Evolutionary conservation across 2,329 filamentous ascomycete genomes (phyloP), one percentile per base, ranked within the genome.

Genomic region (Phaeophleospora eucalypticola): DNA sequence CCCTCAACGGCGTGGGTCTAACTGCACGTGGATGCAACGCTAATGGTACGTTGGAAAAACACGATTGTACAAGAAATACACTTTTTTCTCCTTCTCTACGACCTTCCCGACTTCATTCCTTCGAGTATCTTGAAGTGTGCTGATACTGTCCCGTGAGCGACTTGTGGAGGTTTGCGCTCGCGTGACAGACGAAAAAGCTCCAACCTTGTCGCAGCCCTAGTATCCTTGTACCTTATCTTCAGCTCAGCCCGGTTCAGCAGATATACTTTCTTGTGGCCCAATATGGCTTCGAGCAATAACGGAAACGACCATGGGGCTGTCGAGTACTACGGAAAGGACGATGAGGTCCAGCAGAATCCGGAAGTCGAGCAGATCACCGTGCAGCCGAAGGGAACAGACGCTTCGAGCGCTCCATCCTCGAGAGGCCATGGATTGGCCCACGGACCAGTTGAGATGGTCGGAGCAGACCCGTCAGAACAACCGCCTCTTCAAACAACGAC

Each of bases 161-260:
- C 75, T 78, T 78, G 68, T 59, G 71, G 72, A 73, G 75, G 74
- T 78, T 79, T 78, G 75, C 75, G 75, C 72, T 76, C 71, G 70
- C 71, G 67, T 55, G 54, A 53, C 61, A 50, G 48, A 51, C 46
- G 48, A 65, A 78, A 78, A 76, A 69, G 72, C 75, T 73, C 69
- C 29, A 7, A 35, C 33, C 12, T 14, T 35, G 17, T 35, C n/a
- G n/a, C n/a, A n/a, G n/a, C n/a, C n/a, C n/a, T n/a, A n/a, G n/a
- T n/a, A n/a, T n/a, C n/a, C n/a, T n/a, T n/a, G n/a, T n/a, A n/a
- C n/a, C n/a, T n/a, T n/a, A n/a, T n/a, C n/a, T n/a, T n/a, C n/a
- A n/a, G 24, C 24, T 29, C 24, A 29, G 6, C 24, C 24, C n/a
- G n/a, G n/a, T n/a, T n/a, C n/a, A n/a, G n/a, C 24, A 12, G 24